phyloP scores from a whole-genome alignment of 2,329 filamentous ascomycete species.

The Ascochyta clinopodiicola region DNA sequence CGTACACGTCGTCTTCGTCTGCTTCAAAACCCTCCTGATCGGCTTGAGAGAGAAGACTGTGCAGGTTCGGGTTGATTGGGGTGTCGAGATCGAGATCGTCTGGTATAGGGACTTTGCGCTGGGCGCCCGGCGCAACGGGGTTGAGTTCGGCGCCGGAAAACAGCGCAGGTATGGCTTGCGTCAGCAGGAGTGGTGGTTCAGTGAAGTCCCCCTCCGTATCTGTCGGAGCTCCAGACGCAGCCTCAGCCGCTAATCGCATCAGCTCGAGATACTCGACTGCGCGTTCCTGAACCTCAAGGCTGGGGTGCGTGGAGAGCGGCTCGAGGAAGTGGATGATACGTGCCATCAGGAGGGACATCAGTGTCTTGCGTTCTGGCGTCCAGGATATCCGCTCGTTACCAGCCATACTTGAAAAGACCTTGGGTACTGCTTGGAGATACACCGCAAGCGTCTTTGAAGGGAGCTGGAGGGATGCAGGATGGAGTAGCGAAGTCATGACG shows the following conservation, averaged over 20 bases:
- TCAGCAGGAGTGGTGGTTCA: conserved; percentile 82
- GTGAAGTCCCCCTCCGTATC: conserved; percentile 69
- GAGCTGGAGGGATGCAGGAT: conserved; percentile 65
- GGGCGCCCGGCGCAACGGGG: conserved; percentile 82
- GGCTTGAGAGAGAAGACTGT: conserved; percentile 65
- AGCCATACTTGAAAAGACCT: conserved; percentile 78
- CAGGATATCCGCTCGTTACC: conserved; percentile 70
- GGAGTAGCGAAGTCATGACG: conserved; percentile 75
- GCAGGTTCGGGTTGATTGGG: conserved; percentile 79
- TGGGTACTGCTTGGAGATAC: conserved; percentile 83
- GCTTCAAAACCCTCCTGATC: conserved; percentile 53
- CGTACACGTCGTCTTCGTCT: conserved; percentile 54
- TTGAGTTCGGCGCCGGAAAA: conserved; percentile 90
- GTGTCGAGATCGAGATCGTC: conserved; percentile 78
- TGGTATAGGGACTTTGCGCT: conserved; percentile 84
- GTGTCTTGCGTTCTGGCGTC: conserved; percentile 75
- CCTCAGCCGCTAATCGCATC: conserved; percentile 84
- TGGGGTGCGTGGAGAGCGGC: conserved; percentile 78
- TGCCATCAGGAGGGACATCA: conserved; percentile 77
- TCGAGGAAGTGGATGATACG: conserved; percentile 84
- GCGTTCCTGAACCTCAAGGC: conserved; percentile 91
- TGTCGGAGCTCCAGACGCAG: conserved; percentile 65
- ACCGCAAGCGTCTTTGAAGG: conserved; percentile 74
- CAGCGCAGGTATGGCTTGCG: conserved; percentile 86
- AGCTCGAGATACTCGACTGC: conserved; percentile 92